Evolutionary conservation across 2,329 filamentous ascomycete genomes (phyloP), one percentile per base, ranked within the genome.

Genomic region (Westerdykella ornata): DNA sequence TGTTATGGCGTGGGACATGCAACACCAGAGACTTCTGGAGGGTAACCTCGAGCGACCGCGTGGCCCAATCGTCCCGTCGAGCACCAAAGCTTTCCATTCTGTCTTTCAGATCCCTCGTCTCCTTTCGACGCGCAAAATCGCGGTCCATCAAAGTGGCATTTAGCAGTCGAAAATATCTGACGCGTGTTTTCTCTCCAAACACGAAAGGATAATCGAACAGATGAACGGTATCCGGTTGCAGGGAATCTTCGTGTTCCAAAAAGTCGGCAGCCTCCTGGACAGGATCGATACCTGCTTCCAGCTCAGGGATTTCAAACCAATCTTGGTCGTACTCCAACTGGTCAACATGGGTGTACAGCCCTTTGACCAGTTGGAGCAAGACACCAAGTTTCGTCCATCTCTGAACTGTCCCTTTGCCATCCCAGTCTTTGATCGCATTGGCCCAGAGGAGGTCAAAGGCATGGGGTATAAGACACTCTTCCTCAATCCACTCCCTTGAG

Each of bases 131-230:
- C 56, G 92, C 85, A 53, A 82, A 88, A 13, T 83, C 78, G 43
- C 81, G 78, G 51, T 82, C 86, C 90, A 97, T 97, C 13, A 77
- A 77, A 0, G 85, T 80, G 55, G 92, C 88, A 59, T 95, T 96
- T 56, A 95, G 82, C 3, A 87, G 80, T 14, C 90, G 82, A 62
- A 97, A 96, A 60, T 88, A 94, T 0, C 80, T 81, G 2, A 94
- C 82, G 2, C 94, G 69, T 1, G 80, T 79, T 0, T 81, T 74
- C 0, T 82, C 75, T 15, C 76, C 80, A 54, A 96, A 95, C 0
- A 97, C 72, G 57, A 84, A 94, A 0, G 86, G 80, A 48, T 84
- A 87, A 44, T 88, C 82, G 3, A 97, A 70, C 1, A 97, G 69
- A 63, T 96, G 88, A 16, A 82, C 69, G 19, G 71, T 78, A 51